Percentiles rank a stretch among this genome's conserved stretches.
Conservation (phyloP, 169 alveolate species). For the Cryptosporidium felis region DNA sequence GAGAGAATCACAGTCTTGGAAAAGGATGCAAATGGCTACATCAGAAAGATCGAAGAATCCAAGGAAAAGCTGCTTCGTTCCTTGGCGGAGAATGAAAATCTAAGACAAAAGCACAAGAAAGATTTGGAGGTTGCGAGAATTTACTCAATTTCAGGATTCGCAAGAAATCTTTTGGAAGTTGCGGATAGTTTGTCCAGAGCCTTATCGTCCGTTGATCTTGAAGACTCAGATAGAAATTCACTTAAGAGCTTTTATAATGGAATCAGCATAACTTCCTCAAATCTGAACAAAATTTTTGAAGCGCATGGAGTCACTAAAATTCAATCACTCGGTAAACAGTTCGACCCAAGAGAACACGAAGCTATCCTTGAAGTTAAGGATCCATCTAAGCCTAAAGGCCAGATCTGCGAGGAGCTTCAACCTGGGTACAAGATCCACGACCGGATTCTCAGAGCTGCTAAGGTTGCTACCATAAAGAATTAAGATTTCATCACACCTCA, state of each 20-base stretch:
- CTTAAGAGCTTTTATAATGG: constrained; percentile 77
- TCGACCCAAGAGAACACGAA: constrained; percentile 85
- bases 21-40: constrained; percentile 14
- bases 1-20: constrained; percentile 49
- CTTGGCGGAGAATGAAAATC: constrained; percentile 72
- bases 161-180: constrained; percentile 84
- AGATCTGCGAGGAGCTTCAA: constrained; percentile 77
- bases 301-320: constrained; percentile 77
- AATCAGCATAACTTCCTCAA: constrained; percentile 77
- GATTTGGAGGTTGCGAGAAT: constrained; percentile 76
- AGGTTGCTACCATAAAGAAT: constrained; percentile 82
- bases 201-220: constrained; percentile 66
- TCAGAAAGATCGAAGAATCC: constrained; percentile 33
- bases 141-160: constrained; percentile 83
- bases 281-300: constrained; percentile 75
- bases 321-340: constrained; percentile 79
- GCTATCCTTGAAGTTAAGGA: constrained; percentile 80
- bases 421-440: constrained; percentile 84
- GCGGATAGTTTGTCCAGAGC: constrained; percentile 83
- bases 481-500: no score
- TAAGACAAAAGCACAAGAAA: constrained; percentile 67
- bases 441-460: constrained; percentile 83
- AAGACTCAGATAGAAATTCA: constrained; percentile 65
- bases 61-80: constrained; percentile 69
- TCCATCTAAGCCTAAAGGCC: constrained; percentile 75